Evolutionary conservation across 768 basidiomycete genomes (phyloP).

Genomic region (Pleurotus sapidus): DNA sequence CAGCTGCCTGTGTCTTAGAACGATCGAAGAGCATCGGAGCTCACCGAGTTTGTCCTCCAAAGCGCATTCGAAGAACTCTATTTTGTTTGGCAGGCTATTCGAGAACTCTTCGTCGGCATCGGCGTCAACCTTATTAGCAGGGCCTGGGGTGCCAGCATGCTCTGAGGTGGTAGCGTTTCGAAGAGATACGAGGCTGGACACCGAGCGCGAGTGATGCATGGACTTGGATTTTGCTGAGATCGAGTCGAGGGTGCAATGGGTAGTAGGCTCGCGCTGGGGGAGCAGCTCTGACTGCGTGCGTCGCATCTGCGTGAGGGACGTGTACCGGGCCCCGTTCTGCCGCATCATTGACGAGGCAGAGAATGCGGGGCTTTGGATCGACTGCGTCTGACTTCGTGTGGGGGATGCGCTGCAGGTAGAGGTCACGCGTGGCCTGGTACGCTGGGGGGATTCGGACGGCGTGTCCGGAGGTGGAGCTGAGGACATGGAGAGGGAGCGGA

Average conservation of each 20-base stretch:
- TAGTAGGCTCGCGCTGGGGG: background rate
- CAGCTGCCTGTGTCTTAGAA: background rate
- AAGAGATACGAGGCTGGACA: background rate
- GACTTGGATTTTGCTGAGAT: background rate
- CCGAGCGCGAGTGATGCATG: background rate
- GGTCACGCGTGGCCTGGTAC: no score
- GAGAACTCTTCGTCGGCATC: background rate
- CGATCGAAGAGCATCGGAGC: background rate
- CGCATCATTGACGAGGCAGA: background rate
- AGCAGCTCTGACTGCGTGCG: slow-evolving; percentile 2
- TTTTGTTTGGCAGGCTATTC: slow-evolving; percentile 1
- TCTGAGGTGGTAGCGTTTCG: background rate
- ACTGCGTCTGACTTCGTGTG: no score
- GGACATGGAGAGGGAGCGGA: background rate
- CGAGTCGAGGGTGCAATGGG: background rate
- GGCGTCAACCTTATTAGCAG: no score
- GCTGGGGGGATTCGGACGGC: no score
- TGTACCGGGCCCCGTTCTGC: background rate
- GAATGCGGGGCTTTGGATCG: no score
- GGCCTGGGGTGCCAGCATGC: no score
- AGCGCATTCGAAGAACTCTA: slow-evolving; percentile 3
- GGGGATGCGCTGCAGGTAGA: no score
- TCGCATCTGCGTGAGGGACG: background rate
- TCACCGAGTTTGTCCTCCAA: background rate
- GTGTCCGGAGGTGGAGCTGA: background rate